These are phyloP conservation scores for Cladophialophora yegresii DNA, from an alignment of 2,329 filamentous ascomycete genomes.

Conservation along the genomic window DNA sequence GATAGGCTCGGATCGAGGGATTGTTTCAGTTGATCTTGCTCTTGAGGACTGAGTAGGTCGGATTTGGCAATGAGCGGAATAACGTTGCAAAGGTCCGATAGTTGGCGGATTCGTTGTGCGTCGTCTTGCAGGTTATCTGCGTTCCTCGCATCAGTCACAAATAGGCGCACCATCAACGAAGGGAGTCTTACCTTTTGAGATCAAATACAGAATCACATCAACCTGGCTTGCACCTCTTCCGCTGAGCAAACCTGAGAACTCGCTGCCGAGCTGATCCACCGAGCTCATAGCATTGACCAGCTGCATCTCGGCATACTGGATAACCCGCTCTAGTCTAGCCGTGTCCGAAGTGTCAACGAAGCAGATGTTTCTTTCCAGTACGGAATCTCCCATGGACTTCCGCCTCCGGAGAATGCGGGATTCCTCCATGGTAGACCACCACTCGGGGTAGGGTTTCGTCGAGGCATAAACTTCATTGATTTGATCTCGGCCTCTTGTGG, in stretches of 20 bases:
- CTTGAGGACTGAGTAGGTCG: slow-evolving; percentile 65
- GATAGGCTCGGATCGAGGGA: slow-evolving; percentile 46
- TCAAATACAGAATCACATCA: slow-evolving; percentile 80
- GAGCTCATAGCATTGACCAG: slow-evolving; percentile 65
- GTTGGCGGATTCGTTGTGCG: slow-evolving; percentile 68
- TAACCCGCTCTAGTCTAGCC: slow-evolving; percentile 56
- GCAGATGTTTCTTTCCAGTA: slow-evolving; percentile 88
- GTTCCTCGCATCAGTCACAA: not conserved
- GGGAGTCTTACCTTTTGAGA: slow-evolving; percentile 64
- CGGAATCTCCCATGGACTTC: slow-evolving; percentile 71
- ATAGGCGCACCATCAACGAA: too few relatives aligned
- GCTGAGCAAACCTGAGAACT: slow-evolving; percentile 75
- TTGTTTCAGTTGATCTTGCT: slow-evolving; percentile 62
- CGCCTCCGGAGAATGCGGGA: slow-evolving; percentile 61
- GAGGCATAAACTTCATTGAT: slow-evolving; percentile 69
- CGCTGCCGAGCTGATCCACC: slow-evolving; percentile 65
- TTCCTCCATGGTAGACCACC: slow-evolving; percentile 81
- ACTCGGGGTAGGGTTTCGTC: slow-evolving; percentile 80
- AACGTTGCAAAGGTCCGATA: slow-evolving; percentile 76
- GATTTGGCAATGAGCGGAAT: slow-evolving; percentile 78
- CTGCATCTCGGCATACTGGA: slow-evolving; percentile 72
- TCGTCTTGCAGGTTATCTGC: slow-evolving; percentile 64
- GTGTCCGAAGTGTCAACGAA: slow-evolving; percentile 78
- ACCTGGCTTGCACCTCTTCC: slow-evolving; percentile 81
- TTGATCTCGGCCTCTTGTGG: slow-evolving; percentile 24